Evolutionary conservation across 805 yeast species (phyloP), one percentile per base, ranked within the genome.

Genomic region (Myxozyma kluyveri): DNA sequence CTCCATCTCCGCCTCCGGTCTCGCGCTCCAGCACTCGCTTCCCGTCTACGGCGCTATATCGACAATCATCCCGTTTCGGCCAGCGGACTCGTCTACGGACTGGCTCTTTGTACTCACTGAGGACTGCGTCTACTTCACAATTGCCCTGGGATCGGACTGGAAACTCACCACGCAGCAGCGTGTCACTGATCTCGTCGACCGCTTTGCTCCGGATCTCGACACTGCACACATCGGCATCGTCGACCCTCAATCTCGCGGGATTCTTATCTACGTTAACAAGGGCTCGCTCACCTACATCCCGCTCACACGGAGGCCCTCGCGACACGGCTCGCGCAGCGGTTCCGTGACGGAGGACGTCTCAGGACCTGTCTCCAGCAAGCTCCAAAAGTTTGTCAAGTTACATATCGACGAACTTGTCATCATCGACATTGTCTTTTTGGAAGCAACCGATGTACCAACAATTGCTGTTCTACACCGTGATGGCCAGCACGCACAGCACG

Each of bases 51-150:
- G 50, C 36, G 35, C 56, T 5, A 39, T 56, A 32, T 29, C 54
- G 7, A 42, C 60, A 2, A 31, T 56, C 1, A 29, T 40, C 18
- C 18, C 52, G 4, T 52, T 44, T 46, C 49, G 49, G 39, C 60
- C 60, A 5, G 27, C 51, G 7, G 14, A 33, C 12, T 39, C 54
- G 31, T 29, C n/a, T 12, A 47, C 52, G 1, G 44, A 54, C 27
- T 56, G 53, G 58, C 41, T 56, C 4, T 56, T 56, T 44, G 60
- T 56, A n/a, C 36, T 50, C 10, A 46, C 51, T 3, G 60, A 56
- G 24, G 50, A 45, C 45, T 32, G 49, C 37, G 26, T 41, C 21
- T 37, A 52, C 41, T 56, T 56, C 27, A 45, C 59, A 14, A 39
- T 54, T 26, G 41, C 42, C 3, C 17, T 18, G 32, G 21, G 12